Percentiles rank a stretch among this genome's conserved stretches.
phyloP scores from a whole-genome alignment of 1,284 basidiomycete genomes.

The Cutaneotrichosporon sp. region DNA sequence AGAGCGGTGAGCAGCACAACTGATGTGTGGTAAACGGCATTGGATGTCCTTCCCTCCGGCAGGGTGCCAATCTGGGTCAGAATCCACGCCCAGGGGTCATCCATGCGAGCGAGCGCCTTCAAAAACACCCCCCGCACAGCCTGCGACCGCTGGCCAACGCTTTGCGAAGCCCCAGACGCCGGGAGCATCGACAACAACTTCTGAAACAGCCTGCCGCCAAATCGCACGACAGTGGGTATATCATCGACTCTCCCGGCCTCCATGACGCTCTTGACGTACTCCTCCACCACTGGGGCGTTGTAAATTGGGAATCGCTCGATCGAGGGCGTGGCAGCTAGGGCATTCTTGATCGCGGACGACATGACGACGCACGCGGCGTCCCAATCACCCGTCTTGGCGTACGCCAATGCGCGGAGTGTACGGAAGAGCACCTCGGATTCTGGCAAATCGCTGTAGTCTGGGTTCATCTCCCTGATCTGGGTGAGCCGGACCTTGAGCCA shows the following conservation, averaged over 20 bases:
- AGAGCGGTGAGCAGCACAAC: background rate
- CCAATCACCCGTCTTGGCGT: constrained; percentile 6
- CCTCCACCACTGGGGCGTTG: background rate
- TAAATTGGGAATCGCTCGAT: background rate
- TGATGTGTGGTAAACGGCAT: constrained; percentile 4
- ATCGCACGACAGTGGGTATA: constrained; percentile 1
- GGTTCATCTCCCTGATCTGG: background rate
- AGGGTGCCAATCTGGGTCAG: background rate
- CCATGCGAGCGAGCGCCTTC: background rate
- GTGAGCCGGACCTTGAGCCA: constrained; percentile 9
- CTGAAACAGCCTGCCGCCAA: background rate
- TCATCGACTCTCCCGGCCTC: constrained; percentile 1
- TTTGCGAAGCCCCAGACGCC: background rate
- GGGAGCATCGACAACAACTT: constrained; percentile 6
- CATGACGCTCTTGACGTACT: constrained; percentile 2
- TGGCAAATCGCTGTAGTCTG: constrained; percentile 9
- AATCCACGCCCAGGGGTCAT: constrained; percentile 8
- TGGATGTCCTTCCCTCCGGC: background rate
- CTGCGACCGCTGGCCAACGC: background rate
- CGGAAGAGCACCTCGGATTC: background rate
- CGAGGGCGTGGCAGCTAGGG: background rate
- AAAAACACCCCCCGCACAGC: background rate
- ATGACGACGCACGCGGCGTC: background rate
- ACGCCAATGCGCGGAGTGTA: constrained; percentile 3
- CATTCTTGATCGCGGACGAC: constrained; percentile 1